Base-by-base conservation (phyloP, 1,284 basidiomycete species). In the Trichosporon ovoides region DNA sequence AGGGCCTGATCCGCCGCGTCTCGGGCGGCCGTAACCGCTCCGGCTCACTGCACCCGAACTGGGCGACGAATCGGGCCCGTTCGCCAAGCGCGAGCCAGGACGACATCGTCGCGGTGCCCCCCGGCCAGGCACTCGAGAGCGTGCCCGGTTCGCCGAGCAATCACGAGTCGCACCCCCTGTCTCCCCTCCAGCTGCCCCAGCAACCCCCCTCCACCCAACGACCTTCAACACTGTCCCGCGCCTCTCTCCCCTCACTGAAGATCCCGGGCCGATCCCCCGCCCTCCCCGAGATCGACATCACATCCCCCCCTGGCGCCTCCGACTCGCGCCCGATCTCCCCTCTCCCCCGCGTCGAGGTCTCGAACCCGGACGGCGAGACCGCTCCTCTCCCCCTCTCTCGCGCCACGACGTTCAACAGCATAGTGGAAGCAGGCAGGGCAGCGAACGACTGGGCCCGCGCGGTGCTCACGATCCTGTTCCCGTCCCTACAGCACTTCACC, bases 321-420 rank as follows among this genome's bases (percentile, higher is more conserved):
- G 38, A 40, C 38, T 18, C n/a, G 2, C 18, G 19, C 4, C 20
- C 6, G 24, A 16, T 13, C 6, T 48, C 43, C 2, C 43, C 43
- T 4, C n/a, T 48, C 24, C 43, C 43, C 22, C 43, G 43, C 16
- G 22, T 48, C 14, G 43, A 48, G 16, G 22, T 48, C 1, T 28
- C 22, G 7, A 48, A 22, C 12, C 43, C 43, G 14, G 43, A 48
- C 24, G 43, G 43, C 43, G 43, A 48, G 3, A 62, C 74, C 37
- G 70, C 74, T 3, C 70, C 66, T 1, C 91, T 93, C 75, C 95
- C 92, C 7, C 83, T 98, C 1, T 83, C 96, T 2, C 90, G 93
- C 10, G 93, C 94, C 0, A 84, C 98, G 54, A 94, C 97, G 74
- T 97, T 97, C 76, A 82, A 91, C 28, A 87, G 93, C 60, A 88